These are phyloP conservation scores for Cyberlindnera amylophila DNA, from an alignment of 805 yeast species.

Conservation along the genomic window DNA sequence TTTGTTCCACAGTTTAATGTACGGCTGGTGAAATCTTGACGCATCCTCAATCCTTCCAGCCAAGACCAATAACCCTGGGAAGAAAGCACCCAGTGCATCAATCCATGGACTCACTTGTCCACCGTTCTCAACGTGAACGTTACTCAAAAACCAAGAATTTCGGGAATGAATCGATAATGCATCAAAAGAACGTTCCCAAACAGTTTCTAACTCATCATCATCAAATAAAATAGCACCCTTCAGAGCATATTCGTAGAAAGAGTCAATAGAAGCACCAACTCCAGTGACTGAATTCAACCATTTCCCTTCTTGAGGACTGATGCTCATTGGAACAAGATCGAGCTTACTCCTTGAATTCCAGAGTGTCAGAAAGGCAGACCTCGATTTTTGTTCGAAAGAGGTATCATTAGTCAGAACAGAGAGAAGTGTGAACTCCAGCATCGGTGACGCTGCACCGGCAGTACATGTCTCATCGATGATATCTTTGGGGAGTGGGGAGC, in stretches of 20 bases:
- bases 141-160: slow-evolving; percentile 49
- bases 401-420: slow-evolving; percentile 73
- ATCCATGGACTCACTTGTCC: slow-evolving; percentile 59
- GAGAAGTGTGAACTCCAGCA: slow-evolving; percentile 74
- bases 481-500: slow-evolving; percentile 38
- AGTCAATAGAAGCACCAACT: slow-evolving; percentile 87
- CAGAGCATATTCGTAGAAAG: slow-evolving; percentile 84
- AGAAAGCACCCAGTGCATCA: slow-evolving; percentile 83
- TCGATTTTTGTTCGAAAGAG: slow-evolving; percentile 59
- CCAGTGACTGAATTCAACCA: slow-evolving; percentile 68
- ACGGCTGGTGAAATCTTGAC: slow-evolving; percentile 53
- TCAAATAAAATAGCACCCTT: slow-evolving; percentile 73
- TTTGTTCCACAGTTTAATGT: slow-evolving; percentile 71
- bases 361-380: slow-evolving; percentile 58
- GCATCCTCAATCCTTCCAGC: slow-evolving; percentile 75
- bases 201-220: slow-evolving; percentile 43
- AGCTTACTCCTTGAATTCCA: slow-evolving; percentile 65
- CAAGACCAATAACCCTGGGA: slow-evolving; percentile 79
- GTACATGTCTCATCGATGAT: slow-evolving; percentile 69
- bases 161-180: slow-evolving; percentile 55
- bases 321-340: slow-evolving; percentile 73
- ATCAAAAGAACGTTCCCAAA: slow-evolving; percentile 60
- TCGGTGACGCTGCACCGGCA: slow-evolving; percentile 83
- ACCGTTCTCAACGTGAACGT: slow-evolving; percentile 56
- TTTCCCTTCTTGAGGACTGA: slow-evolving; percentile 52